Base-by-base conservation (phyloP, 108 stramenopile species). In the Cylindrotheca closterium region DNA sequence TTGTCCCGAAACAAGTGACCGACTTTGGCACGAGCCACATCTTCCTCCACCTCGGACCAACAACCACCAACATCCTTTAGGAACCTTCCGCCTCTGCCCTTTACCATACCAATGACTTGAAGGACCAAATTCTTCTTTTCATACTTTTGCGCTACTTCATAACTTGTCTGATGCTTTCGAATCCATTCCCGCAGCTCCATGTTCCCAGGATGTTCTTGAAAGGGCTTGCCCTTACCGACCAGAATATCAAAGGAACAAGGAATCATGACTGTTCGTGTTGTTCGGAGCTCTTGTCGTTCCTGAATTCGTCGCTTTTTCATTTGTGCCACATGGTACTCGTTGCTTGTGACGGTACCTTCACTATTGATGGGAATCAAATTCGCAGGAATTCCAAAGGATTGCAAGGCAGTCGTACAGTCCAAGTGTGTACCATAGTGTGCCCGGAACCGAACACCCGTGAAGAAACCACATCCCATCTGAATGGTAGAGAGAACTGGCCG, bases 201-300 rank as follows among this genome's bases (percentile, higher is more conserved):
- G 26, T 63, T 63, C 10, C 70, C 70, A 27, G 51, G 52, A 30
- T 54, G 52, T 19, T 71, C 49, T 32, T 63, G 70, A 26, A 56
- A 60, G 18, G 60, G 70, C 33, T 48, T 33, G 24, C 61, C 61
- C 2, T 59, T 47, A 22, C 70, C 70, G 21, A 63, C 12, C 7
- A 71, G 61, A n/a, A 71, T 47, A 27, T 71, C 70, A 24, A 26
- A 37, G 30, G 58, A 18, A 22, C 33, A 21, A 21, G 58, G 58
- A 10, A 42, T 15, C 37, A 42, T 42, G 37, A 42, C 37, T 10
- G 37, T 42, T n/a, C n/a, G n/a, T 15, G 37, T 42, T 15, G 37
- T 42, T 42, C 15, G 7, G 37, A 10, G 15, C 37, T 10, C 10
- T 42, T 15, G 7, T 42, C 37, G 37, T 42, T 42, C 37, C 15